phyloP scores from a whole-genome alignment of 1,284 basidiomycete genomes.

The Sphagnurus paluster region DNA sequence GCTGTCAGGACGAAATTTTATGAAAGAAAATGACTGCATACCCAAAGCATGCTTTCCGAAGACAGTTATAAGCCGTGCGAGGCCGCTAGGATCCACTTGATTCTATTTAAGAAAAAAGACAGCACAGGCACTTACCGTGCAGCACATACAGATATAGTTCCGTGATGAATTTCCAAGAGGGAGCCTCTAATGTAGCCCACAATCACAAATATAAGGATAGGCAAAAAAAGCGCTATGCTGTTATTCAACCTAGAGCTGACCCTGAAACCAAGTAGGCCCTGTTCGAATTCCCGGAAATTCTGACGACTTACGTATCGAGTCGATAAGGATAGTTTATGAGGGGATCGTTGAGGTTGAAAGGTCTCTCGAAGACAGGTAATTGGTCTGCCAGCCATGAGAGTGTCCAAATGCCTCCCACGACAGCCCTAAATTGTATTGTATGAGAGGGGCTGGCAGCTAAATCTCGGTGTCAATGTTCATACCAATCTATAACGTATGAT shows the following conservation, averaged over 20 bases:
- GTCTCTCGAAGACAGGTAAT: constrained; percentile 52
- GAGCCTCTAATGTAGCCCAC: constrained; percentile 44
- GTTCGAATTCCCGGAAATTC: neutral
- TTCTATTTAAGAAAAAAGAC: neutral
- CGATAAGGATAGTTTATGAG: constrained; percentile 53
- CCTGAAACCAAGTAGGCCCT: constrained; percentile 28
- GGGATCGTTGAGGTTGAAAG: constrained; percentile 51
- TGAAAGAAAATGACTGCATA: constrained; percentile 27
- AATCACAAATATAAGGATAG: constrained; percentile 37
- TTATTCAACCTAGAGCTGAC: constrained; percentile 49
- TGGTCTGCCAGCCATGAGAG: constrained; percentile 38
- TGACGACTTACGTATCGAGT: constrained; percentile 45
- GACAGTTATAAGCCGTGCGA: constrained; percentile 50
- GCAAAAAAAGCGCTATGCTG: constrained; percentile 45
- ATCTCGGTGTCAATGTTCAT: neutral
- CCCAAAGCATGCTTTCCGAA: constrained; percentile 63
- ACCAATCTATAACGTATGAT: constrained; percentile 45
- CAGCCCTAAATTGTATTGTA: constrained; percentile 35
- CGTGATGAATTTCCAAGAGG: constrained; percentile 55
- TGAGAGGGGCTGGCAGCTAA: neutral
- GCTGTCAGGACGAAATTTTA: constrained; percentile 1
- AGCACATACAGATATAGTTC: constrained; percentile 48
- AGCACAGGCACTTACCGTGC: constrained; percentile 39
- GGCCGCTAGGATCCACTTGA: constrained; percentile 33
- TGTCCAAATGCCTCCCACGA: constrained; percentile 45